Evolutionary conservation across 2,329 filamentous ascomycete genomes (phyloP).

Genomic region (Thielaviopsis musarum): DNA sequence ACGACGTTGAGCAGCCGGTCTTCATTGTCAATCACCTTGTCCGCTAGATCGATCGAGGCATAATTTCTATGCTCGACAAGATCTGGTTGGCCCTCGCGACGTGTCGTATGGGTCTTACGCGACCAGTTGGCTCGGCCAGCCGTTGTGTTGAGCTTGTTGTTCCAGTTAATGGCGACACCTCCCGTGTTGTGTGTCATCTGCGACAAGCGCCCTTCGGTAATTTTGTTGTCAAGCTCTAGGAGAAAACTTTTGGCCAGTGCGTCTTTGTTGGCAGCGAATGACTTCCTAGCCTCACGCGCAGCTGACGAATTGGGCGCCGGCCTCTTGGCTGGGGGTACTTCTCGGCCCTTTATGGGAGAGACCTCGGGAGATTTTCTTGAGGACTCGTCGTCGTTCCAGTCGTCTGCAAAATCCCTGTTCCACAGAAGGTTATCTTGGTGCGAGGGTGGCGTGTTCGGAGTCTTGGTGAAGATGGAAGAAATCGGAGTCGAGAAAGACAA

Average conservation of each 20-base stretch:
- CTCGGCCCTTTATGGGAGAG: no score
- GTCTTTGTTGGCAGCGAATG: constrained; percentile 46
- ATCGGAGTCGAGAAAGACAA: no score
- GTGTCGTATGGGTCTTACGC: constrained; percentile 33
- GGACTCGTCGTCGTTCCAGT: constrained; percentile 37
- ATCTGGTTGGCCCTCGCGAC: not conserved
- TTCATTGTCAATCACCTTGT: constrained; percentile 70
- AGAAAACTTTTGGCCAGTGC: constrained; percentile 48
- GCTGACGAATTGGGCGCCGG: constrained; percentile 20
- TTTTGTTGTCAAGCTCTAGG: constrained; percentile 45
- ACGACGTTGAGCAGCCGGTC: constrained; percentile 70
- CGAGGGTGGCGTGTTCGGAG: no score
- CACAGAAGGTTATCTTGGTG: constrained; percentile 37
- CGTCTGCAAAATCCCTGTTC: constrained; percentile 39
- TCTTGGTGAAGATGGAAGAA: no score
- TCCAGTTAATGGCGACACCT: constrained; percentile 57
- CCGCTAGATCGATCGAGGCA: constrained; percentile 72
- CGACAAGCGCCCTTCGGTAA: constrained; percentile 44
- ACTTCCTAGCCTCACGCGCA: constrained; percentile 32
- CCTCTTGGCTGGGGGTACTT: constrained; percentile 1
- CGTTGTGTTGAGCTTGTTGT: constrained; percentile 62
- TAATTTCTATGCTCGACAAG: constrained; percentile 32
- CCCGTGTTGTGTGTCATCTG: constrained; percentile 45
- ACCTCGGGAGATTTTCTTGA: not conserved
- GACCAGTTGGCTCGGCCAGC: constrained; percentile 63